Evolutionary conservation across 2,329 filamentous ascomycete species (phyloP).

Genomic region (Triangularia verruculosa): DNA sequence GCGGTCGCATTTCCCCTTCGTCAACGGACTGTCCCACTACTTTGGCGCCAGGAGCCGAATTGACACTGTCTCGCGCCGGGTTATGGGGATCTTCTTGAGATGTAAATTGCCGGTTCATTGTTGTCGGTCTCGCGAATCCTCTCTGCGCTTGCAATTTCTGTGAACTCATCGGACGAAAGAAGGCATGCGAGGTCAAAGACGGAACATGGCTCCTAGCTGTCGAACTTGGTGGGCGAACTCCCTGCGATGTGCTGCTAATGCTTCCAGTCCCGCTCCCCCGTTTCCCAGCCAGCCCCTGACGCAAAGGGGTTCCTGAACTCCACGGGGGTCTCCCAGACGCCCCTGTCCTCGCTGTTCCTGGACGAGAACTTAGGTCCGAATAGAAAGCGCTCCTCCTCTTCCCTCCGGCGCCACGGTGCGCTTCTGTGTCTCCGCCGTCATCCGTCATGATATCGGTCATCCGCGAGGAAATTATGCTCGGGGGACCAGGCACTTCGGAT

Average conservation of each 20-base stretch:
- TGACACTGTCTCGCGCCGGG: slow-evolving; percentile 56
- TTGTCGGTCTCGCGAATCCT: slow-evolving; percentile 50
- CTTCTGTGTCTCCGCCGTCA: slow-evolving; percentile 47
- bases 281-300: slow-evolving; percentile 48
- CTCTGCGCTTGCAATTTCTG: slow-evolving; percentile 90
- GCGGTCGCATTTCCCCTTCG: slow-evolving; percentile 51
- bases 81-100: slow-evolving; percentile 30
- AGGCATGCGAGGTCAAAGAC: slow-evolving; percentile 81
- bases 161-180: slow-evolving; percentile 96
- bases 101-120: slow-evolving; percentile 39
- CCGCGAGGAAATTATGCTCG: slow-evolving; percentile 68
- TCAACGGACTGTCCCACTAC: slow-evolving; percentile 38
- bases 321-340: slow-evolving; percentile 51
- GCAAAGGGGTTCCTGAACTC: slow-evolving; percentile 55
- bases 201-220: slow-evolving; percentile 85
- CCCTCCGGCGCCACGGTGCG: slow-evolving; percentile 32
- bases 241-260: slow-evolving; percentile 42
- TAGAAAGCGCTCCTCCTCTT: slow-evolving; percentile 40
- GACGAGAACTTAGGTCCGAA: slow-evolving; percentile 48
- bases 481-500: slow-evolving; percentile 46
- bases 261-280: slow-evolving; percentile 39
- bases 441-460: slow-evolving; percentile 65
- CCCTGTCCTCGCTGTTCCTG: slow-evolving; percentile 53
- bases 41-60: slow-evolving; percentile 46
- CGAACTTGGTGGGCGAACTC: slow-evolving; percentile 61